These are phyloP conservation scores for Whalleya microplaca DNA, from an alignment of 2,329 filamentous ascomycete species.

Conservation along the genomic window DNA sequence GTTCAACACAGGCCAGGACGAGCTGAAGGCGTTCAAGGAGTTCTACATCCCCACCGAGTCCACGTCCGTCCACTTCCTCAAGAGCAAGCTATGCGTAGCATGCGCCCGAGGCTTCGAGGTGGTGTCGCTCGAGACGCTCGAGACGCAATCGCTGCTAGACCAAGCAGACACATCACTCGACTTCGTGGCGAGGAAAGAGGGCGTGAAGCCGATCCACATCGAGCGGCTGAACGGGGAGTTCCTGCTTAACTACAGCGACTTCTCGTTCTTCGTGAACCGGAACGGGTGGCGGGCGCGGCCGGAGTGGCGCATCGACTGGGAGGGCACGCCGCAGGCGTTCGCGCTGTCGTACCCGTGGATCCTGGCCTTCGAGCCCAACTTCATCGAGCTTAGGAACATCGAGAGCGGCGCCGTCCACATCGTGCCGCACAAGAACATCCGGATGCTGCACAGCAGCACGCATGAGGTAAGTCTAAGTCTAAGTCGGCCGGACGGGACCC, in stretches of 20 bases:
- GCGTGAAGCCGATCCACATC: conserved; percentile 93
- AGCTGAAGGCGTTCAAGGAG: conserved; percentile 96
- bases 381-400: conserved; percentile 94
- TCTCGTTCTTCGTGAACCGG: conserved; percentile 98
- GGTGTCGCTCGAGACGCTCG: conserved; percentile 93
- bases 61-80: conserved; percentile 97
- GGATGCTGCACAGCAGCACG: conserved; percentile 96
- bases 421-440: conserved; percentile 92
- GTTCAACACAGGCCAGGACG: conserved; percentile 90
- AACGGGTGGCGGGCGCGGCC: conserved; percentile 96
- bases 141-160: conserved; percentile 94
- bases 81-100: conserved; percentile 94
- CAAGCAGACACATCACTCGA: conserved; percentile 97
- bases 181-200: conserved; percentile 92
- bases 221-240: conserved; percentile 97
- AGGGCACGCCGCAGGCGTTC: conserved; percentile 89
- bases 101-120: conserved; percentile 97
- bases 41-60: conserved; percentile 99
- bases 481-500: too few species aligned
- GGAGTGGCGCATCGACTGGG: conserved; percentile 98
- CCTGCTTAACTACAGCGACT: conserved; percentile 96
- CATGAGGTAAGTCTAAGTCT: conserved; percentile 74
- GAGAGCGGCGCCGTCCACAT: conserved; percentile 95
- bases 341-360: conserved; percentile 97
- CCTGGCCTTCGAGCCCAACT: conserved; percentile 93